Percentiles rank a stretch among this genome's conserved stretches.
These are phyloP conservation scores for Kalmusia sp. DNA, from an alignment of 2,329 filamentous ascomycete species.

Conservation along the genomic window DNA sequence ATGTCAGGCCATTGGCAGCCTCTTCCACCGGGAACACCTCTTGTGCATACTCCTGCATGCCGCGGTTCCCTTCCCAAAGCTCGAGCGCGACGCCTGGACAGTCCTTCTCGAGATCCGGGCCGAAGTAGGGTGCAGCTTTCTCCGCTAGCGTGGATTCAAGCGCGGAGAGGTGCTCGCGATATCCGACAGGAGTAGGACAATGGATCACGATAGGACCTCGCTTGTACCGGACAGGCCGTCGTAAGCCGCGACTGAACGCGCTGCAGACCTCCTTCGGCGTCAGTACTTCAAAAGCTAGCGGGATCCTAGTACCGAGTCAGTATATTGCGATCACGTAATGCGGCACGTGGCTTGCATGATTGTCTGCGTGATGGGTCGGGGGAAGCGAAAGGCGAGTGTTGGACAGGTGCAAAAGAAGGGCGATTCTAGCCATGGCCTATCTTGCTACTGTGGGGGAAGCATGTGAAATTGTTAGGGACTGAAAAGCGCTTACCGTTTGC, in stretches of 20 bases:
- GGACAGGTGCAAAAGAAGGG: conserved; percentile 16
- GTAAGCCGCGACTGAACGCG: conserved; percentile 79
- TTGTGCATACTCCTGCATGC: conserved; percentile 90
- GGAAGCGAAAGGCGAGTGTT: conserved; percentile 17
- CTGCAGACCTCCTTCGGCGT: conserved; percentile 83
- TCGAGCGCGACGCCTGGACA: conserved; percentile 78
- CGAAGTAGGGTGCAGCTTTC: conserved; percentile 67
- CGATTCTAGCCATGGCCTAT: conserved; percentile 21
- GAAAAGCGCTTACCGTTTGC: conserved; percentile 64
- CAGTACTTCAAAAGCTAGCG: conserved; percentile 88
- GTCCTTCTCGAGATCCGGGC: conserved; percentile 63
- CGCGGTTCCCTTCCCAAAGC: conserved; percentile 90
- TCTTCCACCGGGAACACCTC: conserved; percentile 96
- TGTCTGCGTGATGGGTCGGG: not conserved
- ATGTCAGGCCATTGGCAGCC: conserved; percentile 88
- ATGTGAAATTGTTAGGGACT: conserved; percentile 24
- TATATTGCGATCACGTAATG: conserved; percentile 23
- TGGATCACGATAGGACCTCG: conserved; percentile 81
- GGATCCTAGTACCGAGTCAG: conserved; percentile 65
- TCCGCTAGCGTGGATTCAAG: conserved; percentile 67
- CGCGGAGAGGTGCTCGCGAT: conserved; percentile 82
- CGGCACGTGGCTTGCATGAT: conserved; percentile 21
- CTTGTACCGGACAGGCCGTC: conserved; percentile 78
- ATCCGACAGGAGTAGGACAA: conserved; percentile 85
- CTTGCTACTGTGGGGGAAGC: conserved; percentile 16